Evolutionary conservation across 768 basidiomycete species (phyloP).

Genomic region (Nevesoporus exiguus): DNA sequence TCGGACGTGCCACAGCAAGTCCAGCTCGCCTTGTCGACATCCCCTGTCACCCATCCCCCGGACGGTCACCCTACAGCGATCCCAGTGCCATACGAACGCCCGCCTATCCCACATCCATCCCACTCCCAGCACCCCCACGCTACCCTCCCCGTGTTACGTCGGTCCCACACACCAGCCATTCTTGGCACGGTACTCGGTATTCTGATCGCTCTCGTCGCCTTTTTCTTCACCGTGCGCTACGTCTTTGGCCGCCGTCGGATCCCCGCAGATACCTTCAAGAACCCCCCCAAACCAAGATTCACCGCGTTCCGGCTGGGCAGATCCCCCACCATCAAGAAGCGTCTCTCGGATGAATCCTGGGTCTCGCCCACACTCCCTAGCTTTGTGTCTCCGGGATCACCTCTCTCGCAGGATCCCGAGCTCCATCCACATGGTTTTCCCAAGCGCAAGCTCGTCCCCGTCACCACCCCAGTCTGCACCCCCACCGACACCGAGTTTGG

Average conservation of each 20-base stretch:
- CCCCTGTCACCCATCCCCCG: background rate
- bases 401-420: conserved; percentile 10
- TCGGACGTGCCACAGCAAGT: background rate
- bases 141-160: conserved; percentile 5
- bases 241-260: conserved; percentile 14
- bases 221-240: conserved; percentile 4
- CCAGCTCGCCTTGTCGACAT: background rate
- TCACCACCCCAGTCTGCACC: conserved; percentile 17
- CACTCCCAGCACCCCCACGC: conserved; percentile 9
- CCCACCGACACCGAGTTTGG: conserved; percentile 24
- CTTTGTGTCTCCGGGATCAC: conserved; percentile 6
- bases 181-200: conserved; percentile 19
- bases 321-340: conserved; percentile 9
- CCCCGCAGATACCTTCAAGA: conserved; percentile 8
- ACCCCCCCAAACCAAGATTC: conserved; percentile 8
- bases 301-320: background rate
- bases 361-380: conserved; percentile 17
- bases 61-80: conserved; percentile 4
- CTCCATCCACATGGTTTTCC: conserved; percentile 8
- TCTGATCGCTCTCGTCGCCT: conserved; percentile 10
- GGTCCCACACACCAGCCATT: conserved; percentile 7
- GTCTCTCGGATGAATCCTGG: conserved; percentile 28
- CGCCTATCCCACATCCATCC: conserved; percentile 9
- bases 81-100: conserved; percentile 13
- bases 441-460: conserved; percentile 14